Evolutionary conservation across 2,329 filamentous ascomycete genomes (phyloP), one percentile per base, ranked within the genome.

Genomic region (Stachybotrys chartarum): DNA sequence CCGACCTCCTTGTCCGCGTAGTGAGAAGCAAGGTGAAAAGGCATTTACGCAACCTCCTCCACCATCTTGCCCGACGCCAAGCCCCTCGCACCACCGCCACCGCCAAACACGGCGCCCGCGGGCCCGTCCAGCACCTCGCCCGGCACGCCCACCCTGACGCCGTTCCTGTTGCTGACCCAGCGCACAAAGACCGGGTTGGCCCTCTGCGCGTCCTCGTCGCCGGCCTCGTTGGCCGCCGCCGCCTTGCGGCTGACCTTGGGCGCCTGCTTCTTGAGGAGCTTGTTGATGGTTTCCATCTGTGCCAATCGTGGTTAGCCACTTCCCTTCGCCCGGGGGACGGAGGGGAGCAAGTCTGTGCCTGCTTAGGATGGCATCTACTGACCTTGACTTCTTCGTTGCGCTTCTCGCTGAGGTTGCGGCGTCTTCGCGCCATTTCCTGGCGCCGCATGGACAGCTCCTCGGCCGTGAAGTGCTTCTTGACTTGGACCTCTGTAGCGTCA

Each of bases 231-330:
- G 57, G 61, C 74, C 56, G 63, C 68, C 49, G 67, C 77, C 35
- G 70, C 78, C 61, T 80, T 82, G 60, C 78, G 75, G 60, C 81
- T 86, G 55, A 83, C 83, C 70, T 93, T 92, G 30, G 89, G 86
- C 1, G 89, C 88, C 68, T 92, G 90, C 68, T 92, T 91, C 71
- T 91, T 91, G 53, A 94, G 83, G 2, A 94, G 83, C 65, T 92
- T 91, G 76, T 94, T 92, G 80, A 94, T 93, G 0, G 90, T 94
- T 76, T 93, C 90, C 82, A 91, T 90, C 88, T 92, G 62, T 18
- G 52, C 35, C 24, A 4, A 24, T 24, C 3, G 4, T 24, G 24
- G 24, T 24, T 24, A 24, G 24, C 24, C 24, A 24, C 24, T 2
- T 24, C 24, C 24, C 24, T 24, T 24, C 24, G 24, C 24, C 24